Base-by-base conservation (phyloP, 2,329 filamentous ascomycete genomes). In the Fusarium fracticaudum region DNA sequence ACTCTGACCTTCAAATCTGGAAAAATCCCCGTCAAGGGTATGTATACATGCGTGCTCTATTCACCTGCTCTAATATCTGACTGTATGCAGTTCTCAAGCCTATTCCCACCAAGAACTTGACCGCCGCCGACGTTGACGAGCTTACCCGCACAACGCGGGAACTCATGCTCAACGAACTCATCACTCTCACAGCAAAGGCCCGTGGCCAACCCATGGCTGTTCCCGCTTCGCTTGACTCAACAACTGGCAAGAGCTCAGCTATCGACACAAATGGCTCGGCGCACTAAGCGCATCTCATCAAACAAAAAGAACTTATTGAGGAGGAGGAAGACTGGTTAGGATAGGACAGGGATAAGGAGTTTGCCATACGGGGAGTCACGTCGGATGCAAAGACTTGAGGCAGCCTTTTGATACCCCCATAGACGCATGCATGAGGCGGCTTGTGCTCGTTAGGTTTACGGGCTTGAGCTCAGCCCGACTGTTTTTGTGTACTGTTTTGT, bases 1-100 rank as follows among this genome's bases (percentile, higher is more conserved):
- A 86, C 86, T 50, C 80, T 89, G 76, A 85, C 89, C 45, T 96
- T 96, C 79, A 90, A 89, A 50, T 83, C 90, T 2, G 93, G 93
- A 48, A 87, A 83, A 48, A 91, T 98, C 69, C 93, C 93, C 18
- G 86, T 95, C 70, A 95, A 93, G 85, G 91, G 93, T 94, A 81
- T 67, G 86, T 80, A 47, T 24, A 45, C 8, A 35, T 35, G 15
- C 33, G 33, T 9, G 47, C n/a, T n/a, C 26, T 31, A 3, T 59
- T 20, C 18, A 47, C 31, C 29, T 13, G 6, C 6, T 6, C 20
- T 29, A 3, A 24, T 57, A 31, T 26, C 60, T 71, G 48, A 60
- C 64, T 45, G 29, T 38, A 8, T 15, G 11, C 45, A 94, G 94
- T 98, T 29, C 86, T 98, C 60, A 90, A 93, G 78, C 94, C 95